These are phyloP conservation scores for Fraxinus paxiana DNA, from an alignment of 305 asterid species.

Conservation along the genomic window DNA sequence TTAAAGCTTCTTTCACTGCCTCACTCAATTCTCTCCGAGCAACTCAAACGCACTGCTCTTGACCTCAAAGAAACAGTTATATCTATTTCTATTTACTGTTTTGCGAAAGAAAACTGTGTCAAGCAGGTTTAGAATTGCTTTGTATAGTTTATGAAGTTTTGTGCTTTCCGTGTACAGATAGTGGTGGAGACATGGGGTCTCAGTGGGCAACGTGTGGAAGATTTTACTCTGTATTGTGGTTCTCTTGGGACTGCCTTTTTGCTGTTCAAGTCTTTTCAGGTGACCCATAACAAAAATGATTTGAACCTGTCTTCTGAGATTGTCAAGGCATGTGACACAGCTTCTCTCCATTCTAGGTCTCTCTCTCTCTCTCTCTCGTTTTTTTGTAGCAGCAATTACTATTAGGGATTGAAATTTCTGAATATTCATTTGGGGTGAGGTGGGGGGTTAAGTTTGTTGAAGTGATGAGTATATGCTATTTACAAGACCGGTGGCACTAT, in stretches of 20 bases:
- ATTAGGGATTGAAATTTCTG: neutral
- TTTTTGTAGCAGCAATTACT: neutral
- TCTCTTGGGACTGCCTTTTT: slow-evolving; percentile 62
- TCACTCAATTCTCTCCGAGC: slow-evolving; percentile 33
- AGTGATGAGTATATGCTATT: neutral
- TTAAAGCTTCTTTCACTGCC: slow-evolving; percentile 53
- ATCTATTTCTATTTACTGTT: neutral
- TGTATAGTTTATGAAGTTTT: neutral
- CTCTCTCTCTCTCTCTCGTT: neutral
- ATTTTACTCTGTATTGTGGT: slow-evolving; percentile 55
- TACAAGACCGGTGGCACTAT: no score
- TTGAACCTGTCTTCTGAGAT: slow-evolving; percentile 55
- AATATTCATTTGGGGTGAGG: neutral
- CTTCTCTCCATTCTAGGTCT: slow-evolving; percentile 51
- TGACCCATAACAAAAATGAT: slow-evolving; percentile 53
- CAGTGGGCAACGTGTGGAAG: slow-evolving; percentile 39
- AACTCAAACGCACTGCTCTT: slow-evolving; percentile 54
- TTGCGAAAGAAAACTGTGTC: neutral
- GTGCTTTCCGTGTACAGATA: slow-evolving; percentile 28
- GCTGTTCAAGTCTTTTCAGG: slow-evolving; percentile 57
- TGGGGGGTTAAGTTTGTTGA: neutral
- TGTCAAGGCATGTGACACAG: slow-evolving; percentile 58
- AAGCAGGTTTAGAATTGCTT: neutral
- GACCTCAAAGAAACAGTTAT: slow-evolving; percentile 60
- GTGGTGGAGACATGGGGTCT: slow-evolving; percentile 63